phyloP scores from a whole-genome alignment of 371 early-diverging fungal genomes.

The Lichtheimia ramosa region DNA sequence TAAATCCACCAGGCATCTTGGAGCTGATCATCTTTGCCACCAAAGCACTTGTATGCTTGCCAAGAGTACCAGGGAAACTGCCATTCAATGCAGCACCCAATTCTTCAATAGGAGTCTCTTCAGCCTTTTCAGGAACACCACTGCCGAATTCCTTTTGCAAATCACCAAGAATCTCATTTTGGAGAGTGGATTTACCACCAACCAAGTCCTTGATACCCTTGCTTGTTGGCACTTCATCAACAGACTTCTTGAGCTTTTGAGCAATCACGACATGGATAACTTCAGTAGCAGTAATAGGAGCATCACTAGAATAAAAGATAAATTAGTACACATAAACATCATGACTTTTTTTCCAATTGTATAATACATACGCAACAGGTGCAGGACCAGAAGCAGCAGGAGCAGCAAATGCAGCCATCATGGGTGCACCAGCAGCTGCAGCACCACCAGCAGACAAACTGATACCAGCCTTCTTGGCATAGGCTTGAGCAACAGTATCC shows the following conservation, averaged over 20 bases:
- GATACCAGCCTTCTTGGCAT: conserved; percentile 81
- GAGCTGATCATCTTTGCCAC: conserved; percentile 82
- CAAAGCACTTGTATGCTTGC: conserved; percentile 80
- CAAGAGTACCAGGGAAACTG: conserved; percentile 70
- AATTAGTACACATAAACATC: conserved; percentile 3
- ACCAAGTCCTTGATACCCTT: conserved; percentile 93
- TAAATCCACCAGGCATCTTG: conserved; percentile 96
- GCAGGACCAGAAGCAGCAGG: conserved; percentile 48
- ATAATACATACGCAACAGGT: conserved; percentile 23
- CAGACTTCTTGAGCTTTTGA: conserved; percentile 88
- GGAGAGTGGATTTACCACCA: conserved; percentile 94
- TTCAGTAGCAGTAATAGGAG: conserved; percentile 75
- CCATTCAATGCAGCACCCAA: conserved; percentile 72
- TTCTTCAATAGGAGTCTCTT: conserved; percentile 88
- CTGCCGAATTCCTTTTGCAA: conserved; percentile 91
- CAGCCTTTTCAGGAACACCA: conserved; percentile 87
- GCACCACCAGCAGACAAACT: conserved; percentile 63
- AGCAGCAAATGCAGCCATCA: conserved; percentile 9
- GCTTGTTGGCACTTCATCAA: conserved; percentile 71
- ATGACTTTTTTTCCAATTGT: not conserved
- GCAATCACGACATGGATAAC: conserved; percentile 84
- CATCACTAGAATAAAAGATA: conserved; percentile 54
- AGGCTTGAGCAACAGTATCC: conserved; percentile 77
- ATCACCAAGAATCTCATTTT: conserved; percentile 96
- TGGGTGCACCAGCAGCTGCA: conserved; percentile 58